Conservation (phyloP, 805 yeast species). For the Cyberlindnera veronae region DNA sequence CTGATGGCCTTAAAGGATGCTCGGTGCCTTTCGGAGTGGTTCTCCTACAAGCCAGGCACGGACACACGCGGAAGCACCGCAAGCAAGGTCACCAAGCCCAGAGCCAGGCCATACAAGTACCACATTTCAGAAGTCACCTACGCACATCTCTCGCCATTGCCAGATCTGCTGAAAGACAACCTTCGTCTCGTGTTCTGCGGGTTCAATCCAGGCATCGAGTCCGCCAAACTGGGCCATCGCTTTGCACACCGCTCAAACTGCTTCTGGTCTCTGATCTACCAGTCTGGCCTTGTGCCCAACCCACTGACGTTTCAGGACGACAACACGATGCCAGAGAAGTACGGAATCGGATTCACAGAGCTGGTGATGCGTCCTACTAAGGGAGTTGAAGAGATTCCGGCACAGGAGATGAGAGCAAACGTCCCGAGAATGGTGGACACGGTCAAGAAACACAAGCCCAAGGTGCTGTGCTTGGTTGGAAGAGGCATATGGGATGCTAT, state of each 20-base stretch:
- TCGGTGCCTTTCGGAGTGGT: not conserved
- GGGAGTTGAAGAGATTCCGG: slow-evolving; percentile 50
- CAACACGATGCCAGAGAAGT: slow-evolving; percentile 34
- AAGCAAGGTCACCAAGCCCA: not conserved
- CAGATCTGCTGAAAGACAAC: slow-evolving; percentile 20
- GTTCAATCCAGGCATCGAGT: slow-evolving; percentile 66
- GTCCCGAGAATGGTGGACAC: slow-evolving; percentile 50
- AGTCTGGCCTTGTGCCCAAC: slow-evolving; percentile 41
- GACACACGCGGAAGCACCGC: not conserved
- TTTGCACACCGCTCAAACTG: slow-evolving; percentile 68
- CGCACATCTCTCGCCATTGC: slow-evolving; percentile 22
- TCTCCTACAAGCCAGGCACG: slow-evolving; percentile 4
- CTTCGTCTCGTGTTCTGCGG: slow-evolving; percentile 58
- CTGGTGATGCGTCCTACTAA: slow-evolving; percentile 61
- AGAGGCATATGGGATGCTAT: slow-evolving; percentile 72
- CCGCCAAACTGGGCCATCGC: slow-evolving; percentile 60
- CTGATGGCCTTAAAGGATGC: not conserved
- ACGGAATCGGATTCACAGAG: slow-evolving; percentile 67
- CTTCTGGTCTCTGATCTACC: slow-evolving; percentile 64
- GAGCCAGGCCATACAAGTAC: slow-evolving; percentile 7
- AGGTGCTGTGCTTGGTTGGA: slow-evolving; percentile 57
- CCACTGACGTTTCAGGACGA: slow-evolving; percentile 36
- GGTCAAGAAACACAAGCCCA: slow-evolving; percentile 37
- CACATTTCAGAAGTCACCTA: slow-evolving; percentile 14
- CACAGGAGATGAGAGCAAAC: slow-evolving; percentile 49